These are phyloP conservation scores for Xylaria curta DNA, from an alignment of 495 filamentous ascomycete species.

Conservation along the genomic window DNA sequence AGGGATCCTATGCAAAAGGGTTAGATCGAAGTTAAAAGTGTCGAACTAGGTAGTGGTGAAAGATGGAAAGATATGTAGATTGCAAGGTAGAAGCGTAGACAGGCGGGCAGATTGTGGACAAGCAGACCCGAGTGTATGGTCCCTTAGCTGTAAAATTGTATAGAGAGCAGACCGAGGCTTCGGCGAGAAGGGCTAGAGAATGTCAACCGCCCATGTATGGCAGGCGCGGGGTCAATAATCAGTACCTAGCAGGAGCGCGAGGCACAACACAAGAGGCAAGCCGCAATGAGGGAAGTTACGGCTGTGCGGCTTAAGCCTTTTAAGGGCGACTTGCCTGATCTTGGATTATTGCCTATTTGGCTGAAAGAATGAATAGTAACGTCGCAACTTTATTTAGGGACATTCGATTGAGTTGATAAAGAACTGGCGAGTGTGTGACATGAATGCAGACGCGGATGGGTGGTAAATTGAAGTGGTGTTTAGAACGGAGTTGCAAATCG, in stretches of 20 bases:
- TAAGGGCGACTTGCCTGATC: neutral
- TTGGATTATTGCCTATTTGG: neutral
- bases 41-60: neutral
- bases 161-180: neutral
- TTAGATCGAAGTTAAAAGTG: neutral
- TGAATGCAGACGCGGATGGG: neutral
- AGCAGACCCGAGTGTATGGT: neutral
- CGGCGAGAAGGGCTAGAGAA: neutral
- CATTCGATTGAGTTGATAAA: neutral
- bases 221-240: neutral
- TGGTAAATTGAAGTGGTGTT: neutral
- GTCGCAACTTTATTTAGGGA: neutral
- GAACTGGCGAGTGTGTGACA: neutral
- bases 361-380: neutral
- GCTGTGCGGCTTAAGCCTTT: neutral
- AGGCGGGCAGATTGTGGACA: neutral
- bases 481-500: neutral
- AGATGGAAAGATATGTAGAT: neutral
- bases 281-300: neutral
- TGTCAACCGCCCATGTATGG: neutral
- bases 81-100: neutral
- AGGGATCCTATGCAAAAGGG: neutral
- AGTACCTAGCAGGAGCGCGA: neutral
- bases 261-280: neutral
- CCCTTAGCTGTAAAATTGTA: neutral